These are phyloP conservation scores for Bassia scoparia DNA, from an alignment of 148 eudicot genomes.

Conservation along the genomic window DNA sequence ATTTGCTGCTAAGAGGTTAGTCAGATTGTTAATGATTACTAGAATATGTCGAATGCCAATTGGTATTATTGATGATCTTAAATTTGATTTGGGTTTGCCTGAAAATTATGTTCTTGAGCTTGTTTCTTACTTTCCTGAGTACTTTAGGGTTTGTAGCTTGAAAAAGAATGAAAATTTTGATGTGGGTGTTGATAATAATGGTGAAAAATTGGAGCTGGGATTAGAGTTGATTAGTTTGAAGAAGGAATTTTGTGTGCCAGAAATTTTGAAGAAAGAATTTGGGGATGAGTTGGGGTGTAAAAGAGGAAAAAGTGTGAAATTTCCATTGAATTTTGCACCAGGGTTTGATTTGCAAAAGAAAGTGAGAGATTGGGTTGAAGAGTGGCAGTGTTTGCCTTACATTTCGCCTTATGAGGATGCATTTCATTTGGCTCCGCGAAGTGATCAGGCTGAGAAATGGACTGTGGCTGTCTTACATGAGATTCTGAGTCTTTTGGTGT, in stretches of 20 bases:
- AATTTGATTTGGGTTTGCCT: slow-evolving; percentile 70
- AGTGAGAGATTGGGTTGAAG: slow-evolving; percentile 56
- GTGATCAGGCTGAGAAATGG: slow-evolving; percentile 77
- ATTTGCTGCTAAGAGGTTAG: slow-evolving; percentile 48
- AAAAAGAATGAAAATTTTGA: slow-evolving; percentile 10
- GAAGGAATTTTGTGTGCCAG: slow-evolving; percentile 47
- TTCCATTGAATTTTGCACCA: slow-evolving; percentile 49
- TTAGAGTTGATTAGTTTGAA: slow-evolving; percentile 65
- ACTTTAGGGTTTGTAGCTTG: slow-evolving; percentile 51
- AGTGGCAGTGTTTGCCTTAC: slow-evolving; percentile 81
- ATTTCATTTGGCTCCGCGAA: slow-evolving; percentile 48
- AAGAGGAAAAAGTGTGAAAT: slow-evolving; percentile 33
- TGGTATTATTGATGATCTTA: slow-evolving; percentile 42
- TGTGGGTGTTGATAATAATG: slow-evolving; percentile 14
- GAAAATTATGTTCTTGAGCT: slow-evolving; percentile 43
- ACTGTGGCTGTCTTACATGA: slow-evolving; percentile 69
- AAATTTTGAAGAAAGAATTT: slow-evolving; percentile 32
- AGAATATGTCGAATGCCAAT: slow-evolving; percentile 41
- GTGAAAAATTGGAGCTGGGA: slow-evolving; percentile 27
- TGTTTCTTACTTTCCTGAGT: slow-evolving; percentile 56
- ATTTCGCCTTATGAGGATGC: slow-evolving; percentile 78
- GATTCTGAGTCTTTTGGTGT: slow-evolving; percentile 51
- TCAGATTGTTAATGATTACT: slow-evolving; percentile 55
- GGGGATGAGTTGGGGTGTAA: slow-evolving; percentile 22
- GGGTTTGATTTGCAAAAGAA: slow-evolving; percentile 79